phyloP scores from a whole-genome alignment of 2,329 filamentous ascomycete species.

The Diaporthe velutina region DNA sequence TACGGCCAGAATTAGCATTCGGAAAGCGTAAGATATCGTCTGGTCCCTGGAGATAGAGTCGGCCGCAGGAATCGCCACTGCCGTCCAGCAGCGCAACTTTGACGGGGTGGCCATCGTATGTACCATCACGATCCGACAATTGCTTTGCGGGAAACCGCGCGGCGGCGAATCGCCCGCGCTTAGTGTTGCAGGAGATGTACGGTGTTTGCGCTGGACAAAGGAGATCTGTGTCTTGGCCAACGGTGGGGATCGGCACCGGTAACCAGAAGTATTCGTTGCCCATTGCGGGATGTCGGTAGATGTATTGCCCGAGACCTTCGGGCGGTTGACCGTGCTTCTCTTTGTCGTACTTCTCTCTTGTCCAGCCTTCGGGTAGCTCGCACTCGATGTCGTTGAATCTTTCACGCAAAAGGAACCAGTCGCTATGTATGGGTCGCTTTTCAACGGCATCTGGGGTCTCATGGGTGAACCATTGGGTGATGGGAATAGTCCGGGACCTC shows the following conservation, averaged over 20 bases:
- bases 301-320: background rate
- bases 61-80: background rate
- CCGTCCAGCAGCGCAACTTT: background rate
- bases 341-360: background rate
- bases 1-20: background rate
- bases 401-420: background rate
- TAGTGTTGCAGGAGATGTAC: background rate
- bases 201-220: background rate
- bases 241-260: background rate
- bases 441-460: background rate
- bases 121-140: background rate
- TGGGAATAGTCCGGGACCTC: background rate
- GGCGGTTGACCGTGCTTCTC: background rate
- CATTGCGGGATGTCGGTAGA: background rate
- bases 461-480: background rate
- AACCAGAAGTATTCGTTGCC: background rate
- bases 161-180: background rate
- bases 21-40: background rate
- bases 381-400: background rate
- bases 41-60: background rate
- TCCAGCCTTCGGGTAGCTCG: background rate
- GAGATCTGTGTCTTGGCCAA: background rate
- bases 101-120: background rate
- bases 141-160: background rate
- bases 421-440: background rate